Evolutionary conservation across 2,329 filamentous ascomycete species (phyloP).

Genomic region (Lecanicillium sp.): DNA sequence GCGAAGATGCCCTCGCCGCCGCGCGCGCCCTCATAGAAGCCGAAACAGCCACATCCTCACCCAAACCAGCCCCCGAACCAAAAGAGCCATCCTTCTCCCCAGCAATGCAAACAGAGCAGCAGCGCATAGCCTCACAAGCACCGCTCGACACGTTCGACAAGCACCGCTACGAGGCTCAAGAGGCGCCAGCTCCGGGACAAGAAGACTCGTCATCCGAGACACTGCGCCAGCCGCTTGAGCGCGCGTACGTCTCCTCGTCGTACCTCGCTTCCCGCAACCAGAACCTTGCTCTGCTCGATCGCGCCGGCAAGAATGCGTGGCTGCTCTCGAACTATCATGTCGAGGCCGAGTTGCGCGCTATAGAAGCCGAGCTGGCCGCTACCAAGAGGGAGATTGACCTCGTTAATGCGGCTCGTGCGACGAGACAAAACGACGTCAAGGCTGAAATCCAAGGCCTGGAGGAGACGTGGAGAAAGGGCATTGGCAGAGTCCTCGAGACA

Average conservation of each 20-base stretch:
- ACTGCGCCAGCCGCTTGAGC: conserved; percentile 57
- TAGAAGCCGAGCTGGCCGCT: conserved; percentile 69
- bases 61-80: conserved; percentile 41
- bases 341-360: conserved; percentile 53
- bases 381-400: conserved; percentile 62
- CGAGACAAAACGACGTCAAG: conserved; percentile 59
- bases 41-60: conserved; percentile 48
- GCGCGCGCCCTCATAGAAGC: conserved; percentile 62
- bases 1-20: conserved; percentile 50
- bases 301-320: conserved; percentile 85
- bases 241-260: conserved; percentile 39
- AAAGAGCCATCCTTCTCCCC: conserved; percentile 54
- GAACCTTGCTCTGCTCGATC: conserved; percentile 66
- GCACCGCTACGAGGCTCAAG: conserved; percentile 71
- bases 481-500: conserved; percentile 75
- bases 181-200: conserved; percentile 30
- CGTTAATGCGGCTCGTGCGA: conserved; percentile 61
- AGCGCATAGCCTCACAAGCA: conserved; percentile 44
- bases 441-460: conserved; percentile 69
- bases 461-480: conserved; percentile 68
- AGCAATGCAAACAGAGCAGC: conserved; percentile 59
- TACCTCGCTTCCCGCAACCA: conserved; percentile 43
- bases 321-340: conserved; percentile 73
- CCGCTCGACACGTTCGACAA: conserved; percentile 58
- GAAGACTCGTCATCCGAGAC: conserved; percentile 13